Evolutionary conservation across 805 yeast species (phyloP), one percentile per base, ranked within the genome.

Genomic region (Starmerella khaoyaiensis): DNA sequence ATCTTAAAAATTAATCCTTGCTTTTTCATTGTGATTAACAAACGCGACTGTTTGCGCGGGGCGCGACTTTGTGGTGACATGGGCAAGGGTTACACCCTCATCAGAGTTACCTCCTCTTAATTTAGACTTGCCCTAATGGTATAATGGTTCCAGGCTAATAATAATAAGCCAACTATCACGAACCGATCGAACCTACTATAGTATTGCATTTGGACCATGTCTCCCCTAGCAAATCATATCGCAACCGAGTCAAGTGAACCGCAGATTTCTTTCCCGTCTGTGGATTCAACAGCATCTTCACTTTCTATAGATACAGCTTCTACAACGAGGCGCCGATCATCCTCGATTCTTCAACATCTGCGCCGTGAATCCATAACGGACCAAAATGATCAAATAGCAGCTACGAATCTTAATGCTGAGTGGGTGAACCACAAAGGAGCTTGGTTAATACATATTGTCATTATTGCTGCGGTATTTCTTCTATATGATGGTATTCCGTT

Each of bases 341-440:
- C 95, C 2, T 77, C 90, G 16, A 69, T 90, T 44, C 74, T 87
- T 45, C 87, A 93, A 31, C 95, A 87, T 54, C 79, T 87, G 36
- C 90, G 81, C 55, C 94, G 93, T 14, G 98, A 90, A 56, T 76
- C 84, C 14, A 71, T 81, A 50, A 96, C 87, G 49, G 93, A 86
- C 28, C 81, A 78, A 57, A 82, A 78, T 52, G 98, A 87, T 57
- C 97, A 87, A 61, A 77, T 79, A 37, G 65, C 84, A 35, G 73
- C 79, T 48, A 86, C 94, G 21, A 90, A 90, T 54, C 68, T 84
- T 61, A 90, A 90, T 57, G 96, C 96, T 20, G 76, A 76, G 49
- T 87, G 98, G 98, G 95, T 90, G 22, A 81, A 86, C 56, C 79
- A 74, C 52, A 84, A 87, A 52, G 98, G 68, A 23, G 97, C 97